Conservation (phyloP, 2,329 filamentous ascomycete species). For the Aspergillus sclerotialis region DNA sequence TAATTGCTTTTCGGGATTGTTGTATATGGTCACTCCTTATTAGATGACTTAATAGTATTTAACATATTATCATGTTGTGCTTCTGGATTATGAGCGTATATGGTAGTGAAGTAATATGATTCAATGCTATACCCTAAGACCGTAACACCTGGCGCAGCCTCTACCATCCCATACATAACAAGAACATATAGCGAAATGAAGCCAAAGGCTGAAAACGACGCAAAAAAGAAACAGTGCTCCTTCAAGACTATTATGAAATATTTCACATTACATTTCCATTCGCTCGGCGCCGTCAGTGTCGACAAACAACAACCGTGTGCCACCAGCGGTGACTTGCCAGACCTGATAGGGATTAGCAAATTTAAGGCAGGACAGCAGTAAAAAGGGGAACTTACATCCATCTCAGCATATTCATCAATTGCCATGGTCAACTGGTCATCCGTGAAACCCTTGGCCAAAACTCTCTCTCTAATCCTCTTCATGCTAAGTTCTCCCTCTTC, state of each 20-base stretch:
- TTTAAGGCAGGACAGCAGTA: not conserved
- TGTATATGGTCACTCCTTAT: no score
- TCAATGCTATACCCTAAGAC: no score
- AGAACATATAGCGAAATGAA: no score
- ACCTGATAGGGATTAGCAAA: conserved; percentile 50
- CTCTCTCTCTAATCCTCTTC: conserved; percentile 79
- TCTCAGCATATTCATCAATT: conserved; percentile 77
- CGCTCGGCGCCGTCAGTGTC: conserved; percentile 17
- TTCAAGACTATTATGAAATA: not conserved
- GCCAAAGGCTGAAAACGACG: no score
- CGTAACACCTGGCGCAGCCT: no score
- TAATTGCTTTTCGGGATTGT: no score
- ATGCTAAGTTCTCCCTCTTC: conserved; percentile 71
- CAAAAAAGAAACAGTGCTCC: no score
- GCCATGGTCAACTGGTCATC: conserved; percentile 83
- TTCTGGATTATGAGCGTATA: no score
- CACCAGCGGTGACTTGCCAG: conserved; percentile 70
- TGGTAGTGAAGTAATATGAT: no score
- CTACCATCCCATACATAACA: no score
- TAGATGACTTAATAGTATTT: no score
- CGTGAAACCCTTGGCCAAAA: conserved; percentile 94
- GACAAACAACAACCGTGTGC: conserved; percentile 65
- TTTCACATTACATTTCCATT: conserved; percentile 25
- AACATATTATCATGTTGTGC: no score
- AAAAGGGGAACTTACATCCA: conserved; percentile 66